These are phyloP conservation scores for Globisporangium nagaii DNA, from an alignment of 352 stramenopile genomes.

Conservation along the genomic window DNA sequence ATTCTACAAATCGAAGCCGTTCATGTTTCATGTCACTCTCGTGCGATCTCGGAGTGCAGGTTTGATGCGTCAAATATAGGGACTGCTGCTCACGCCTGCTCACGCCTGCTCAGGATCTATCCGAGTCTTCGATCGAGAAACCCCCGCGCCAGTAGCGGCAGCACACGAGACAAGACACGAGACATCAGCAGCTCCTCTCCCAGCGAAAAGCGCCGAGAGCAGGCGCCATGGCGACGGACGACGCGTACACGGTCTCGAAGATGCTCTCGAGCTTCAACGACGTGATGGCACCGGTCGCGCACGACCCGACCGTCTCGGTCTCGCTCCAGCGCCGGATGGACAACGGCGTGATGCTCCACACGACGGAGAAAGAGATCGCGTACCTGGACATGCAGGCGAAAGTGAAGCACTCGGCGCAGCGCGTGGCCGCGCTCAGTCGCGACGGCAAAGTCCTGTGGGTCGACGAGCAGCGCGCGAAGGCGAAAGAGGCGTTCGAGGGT, in stretches of 20 bases:
- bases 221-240: conserved; percentile 17
- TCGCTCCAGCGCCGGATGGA: conserved; percentile 67
- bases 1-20: no score
- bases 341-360: conserved; percentile 81
- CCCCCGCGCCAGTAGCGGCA: no score
- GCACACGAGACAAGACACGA: not conserved
- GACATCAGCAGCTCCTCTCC: not conserved
- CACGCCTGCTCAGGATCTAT: no score
- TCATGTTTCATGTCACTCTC: no score
- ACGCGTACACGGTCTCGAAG: conserved; percentile 81
- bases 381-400: conserved; percentile 72
- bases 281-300: conserved; percentile 61
- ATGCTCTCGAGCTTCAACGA: conserved; percentile 82
- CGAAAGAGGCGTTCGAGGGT: conserved; percentile 51
- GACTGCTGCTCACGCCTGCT: no score
- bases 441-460: conserved; percentile 43
- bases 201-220: not conserved
- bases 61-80: no score
- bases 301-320: conserved; percentile 35
- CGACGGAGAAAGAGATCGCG: conserved; percentile 62
- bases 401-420: conserved; percentile 63
- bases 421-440: conserved; percentile 32
- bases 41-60: no score
- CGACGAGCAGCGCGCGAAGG: conserved; percentile 25
- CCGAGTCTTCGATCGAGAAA: no score